Percentiles rank a stretch among this genome's conserved stretches.
Conservation (phyloP, 441 rosid species). For the Kokia cookei region DNA sequence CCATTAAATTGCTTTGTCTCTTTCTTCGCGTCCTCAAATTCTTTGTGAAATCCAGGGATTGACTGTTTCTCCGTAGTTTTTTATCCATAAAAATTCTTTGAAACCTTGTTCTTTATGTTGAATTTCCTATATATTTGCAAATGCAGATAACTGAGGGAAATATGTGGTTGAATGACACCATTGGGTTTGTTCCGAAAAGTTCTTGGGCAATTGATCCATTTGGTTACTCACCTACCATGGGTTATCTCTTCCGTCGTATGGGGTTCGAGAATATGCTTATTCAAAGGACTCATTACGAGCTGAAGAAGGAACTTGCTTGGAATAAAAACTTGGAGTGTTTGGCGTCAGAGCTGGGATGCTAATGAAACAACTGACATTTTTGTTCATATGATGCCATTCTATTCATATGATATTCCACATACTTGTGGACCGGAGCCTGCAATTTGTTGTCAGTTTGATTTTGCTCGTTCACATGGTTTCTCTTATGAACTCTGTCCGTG, state of each 20-base stretch:
- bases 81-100: not conserved
- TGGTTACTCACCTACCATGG: conserved; percentile 97
- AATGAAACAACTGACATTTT: conserved; percentile 91
- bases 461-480: conserved; percentile 62
- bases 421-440: conserved; percentile 99
- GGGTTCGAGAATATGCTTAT: conserved; percentile 99
- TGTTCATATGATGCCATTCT: conserved; percentile 98
- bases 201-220: conserved; percentile 99
- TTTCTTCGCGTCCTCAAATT: not conserved
- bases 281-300: conserved; percentile 96
- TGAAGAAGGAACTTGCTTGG: conserved; percentile 91
- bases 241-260: conserved; percentile 94
- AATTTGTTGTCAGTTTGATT: conserved; percentile 95
- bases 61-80: conserved; percentile 23
- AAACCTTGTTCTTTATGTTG: conserved; percentile 1
- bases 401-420: conserved; percentile 94
- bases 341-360: conserved; percentile 99
- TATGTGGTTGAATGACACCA: conserved; percentile 87
- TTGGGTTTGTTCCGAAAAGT: conserved; percentile 86
- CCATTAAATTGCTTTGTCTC: not conserved
- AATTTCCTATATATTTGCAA: not conserved
- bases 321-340: conserved; percentile 84
- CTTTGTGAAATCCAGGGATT: too few relatives aligned
- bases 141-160: conserved; percentile 89
- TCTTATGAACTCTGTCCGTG: conserved; percentile 80